Conservation (phyloP, 1,284 basidiomycete genomes). For the Mrakiaceae sp. region DNA sequence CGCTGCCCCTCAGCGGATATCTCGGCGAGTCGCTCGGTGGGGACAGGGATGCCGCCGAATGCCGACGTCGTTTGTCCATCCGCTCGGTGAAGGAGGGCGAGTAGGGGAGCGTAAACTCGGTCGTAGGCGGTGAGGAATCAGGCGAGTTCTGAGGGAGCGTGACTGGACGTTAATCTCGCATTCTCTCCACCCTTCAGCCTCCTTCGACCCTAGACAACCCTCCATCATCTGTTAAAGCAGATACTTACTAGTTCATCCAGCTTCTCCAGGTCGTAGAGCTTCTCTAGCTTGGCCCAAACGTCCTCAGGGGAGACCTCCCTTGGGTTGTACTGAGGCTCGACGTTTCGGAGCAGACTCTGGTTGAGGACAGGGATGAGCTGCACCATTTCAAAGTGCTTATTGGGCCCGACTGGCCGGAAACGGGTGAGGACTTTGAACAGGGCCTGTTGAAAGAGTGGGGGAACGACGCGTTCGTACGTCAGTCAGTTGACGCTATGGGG, state of each 20-base stretch:
- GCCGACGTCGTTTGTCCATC: background rate
- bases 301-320: no score
- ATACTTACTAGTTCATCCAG: background rate
- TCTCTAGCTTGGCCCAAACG: background rate
- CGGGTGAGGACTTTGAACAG: conserved; percentile 19
- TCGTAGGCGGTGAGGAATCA: background rate
- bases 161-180: no score
- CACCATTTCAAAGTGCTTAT: conserved; percentile 18
- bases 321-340: background rate
- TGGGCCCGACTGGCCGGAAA: conserved; percentile 19
- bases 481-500: background rate
- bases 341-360: background rate
- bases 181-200: no score
- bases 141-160: background rate
- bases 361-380: conserved; percentile 12
- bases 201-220: no score
- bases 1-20: no score
- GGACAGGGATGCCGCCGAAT: background rate
- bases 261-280: background rate
- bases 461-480: conserved; percentile 1
- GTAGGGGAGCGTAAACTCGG: background rate
- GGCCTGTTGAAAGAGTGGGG: conserved; percentile 9
- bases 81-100: background rate
- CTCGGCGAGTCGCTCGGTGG: background rate
- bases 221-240: background rate